A percentile compares a stretch with the other conserved stretches of the same genome.
phyloP scores from a whole-genome alignment of 495 filamentous ascomycete species.

The Hypoxylon trugodes region DNA sequence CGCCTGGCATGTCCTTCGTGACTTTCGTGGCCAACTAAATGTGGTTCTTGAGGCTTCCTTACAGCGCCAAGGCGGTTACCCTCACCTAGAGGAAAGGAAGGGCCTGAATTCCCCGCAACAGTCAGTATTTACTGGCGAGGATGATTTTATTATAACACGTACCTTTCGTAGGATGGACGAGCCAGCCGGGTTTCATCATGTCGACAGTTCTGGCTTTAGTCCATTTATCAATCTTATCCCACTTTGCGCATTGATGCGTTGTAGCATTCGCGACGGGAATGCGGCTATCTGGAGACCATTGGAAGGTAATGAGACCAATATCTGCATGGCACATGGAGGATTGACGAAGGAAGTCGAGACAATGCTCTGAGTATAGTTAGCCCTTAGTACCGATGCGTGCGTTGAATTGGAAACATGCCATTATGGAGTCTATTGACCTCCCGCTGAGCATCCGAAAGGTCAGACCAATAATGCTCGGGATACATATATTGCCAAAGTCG shows the following conservation, averaged over 20 bases:
- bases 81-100: background rate
- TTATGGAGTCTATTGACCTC: background rate
- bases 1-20: no score
- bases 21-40: slow-evolving; percentile 16
- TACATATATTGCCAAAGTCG: background rate
- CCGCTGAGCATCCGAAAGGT: background rate
- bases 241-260: background rate
- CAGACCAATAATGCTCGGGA: background rate
- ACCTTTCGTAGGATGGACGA: background rate
- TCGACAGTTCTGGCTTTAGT: background rate
- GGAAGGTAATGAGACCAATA: background rate
- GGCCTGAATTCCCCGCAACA: background rate
- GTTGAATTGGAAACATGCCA: background rate
- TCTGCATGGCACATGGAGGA: background rate
- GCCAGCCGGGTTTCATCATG: slow-evolving; percentile 1
- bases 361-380: background rate
- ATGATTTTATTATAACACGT: background rate
- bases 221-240: background rate
- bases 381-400: background rate
- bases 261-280: background rate
- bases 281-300: background rate
- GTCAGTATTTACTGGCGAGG: background rate
- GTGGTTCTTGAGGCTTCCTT: background rate
- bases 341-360: background rate
- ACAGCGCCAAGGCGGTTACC: background rate